These are phyloP conservation scores for Pseudomonodictys pantanalensis DNA, from an alignment of 495 filamentous ascomycete species.

Conservation along the genomic window DNA sequence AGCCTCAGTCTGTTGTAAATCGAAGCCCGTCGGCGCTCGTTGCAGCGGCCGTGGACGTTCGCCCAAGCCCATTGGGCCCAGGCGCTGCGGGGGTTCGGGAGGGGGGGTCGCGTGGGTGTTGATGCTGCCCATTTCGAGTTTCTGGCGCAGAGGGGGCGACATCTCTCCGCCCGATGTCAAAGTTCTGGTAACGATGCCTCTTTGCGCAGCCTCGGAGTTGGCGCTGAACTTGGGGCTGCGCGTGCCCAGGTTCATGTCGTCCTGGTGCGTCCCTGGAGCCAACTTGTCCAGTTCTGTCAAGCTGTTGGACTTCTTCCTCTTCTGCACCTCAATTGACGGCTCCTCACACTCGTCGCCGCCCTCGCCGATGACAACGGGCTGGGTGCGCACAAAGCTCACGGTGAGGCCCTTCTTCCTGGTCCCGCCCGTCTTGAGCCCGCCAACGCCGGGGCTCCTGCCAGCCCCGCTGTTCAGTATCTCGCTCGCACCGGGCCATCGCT, in stretches of 20 bases:
- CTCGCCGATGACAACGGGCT: slow-evolving; percentile 77
- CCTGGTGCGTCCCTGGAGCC: slow-evolving; percentile 10
- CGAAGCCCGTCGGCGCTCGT: slow-evolving; percentile 29
- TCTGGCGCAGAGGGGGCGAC: slow-evolving; percentile 28
- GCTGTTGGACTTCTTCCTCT: slow-evolving; percentile 36
- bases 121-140: slow-evolving; percentile 32
- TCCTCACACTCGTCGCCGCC: slow-evolving; percentile 79
- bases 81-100: slow-evolving; percentile 19
- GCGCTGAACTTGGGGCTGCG: slow-evolving; percentile 21
- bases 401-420: slow-evolving; percentile 57
- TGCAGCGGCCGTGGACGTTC: slow-evolving; percentile 15
- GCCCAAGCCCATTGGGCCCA: slow-evolving; percentile 30
- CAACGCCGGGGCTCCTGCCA: slow-evolving; percentile 18
- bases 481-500: slow-evolving; percentile 40
- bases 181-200: slow-evolving; percentile 19
- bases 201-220: slow-evolving; percentile 5
- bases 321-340: slow-evolving; percentile 65
- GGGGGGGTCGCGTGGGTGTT: slow-evolving; percentile 20
- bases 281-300: slow-evolving; percentile 10
- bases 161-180: slow-evolving; percentile 24
- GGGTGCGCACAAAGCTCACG: slow-evolving; percentile 66
- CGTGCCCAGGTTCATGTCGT: slow-evolving; percentile 24
- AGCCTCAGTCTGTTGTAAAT: slow-evolving; percentile 15
- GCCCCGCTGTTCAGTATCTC: slow-evolving; percentile 24
- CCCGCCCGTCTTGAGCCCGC: slow-evolving; percentile 18